phyloP scores from a whole-genome alignment of 2,329 filamentous ascomycete species.

The Tolypocladium amazonense region DNA sequence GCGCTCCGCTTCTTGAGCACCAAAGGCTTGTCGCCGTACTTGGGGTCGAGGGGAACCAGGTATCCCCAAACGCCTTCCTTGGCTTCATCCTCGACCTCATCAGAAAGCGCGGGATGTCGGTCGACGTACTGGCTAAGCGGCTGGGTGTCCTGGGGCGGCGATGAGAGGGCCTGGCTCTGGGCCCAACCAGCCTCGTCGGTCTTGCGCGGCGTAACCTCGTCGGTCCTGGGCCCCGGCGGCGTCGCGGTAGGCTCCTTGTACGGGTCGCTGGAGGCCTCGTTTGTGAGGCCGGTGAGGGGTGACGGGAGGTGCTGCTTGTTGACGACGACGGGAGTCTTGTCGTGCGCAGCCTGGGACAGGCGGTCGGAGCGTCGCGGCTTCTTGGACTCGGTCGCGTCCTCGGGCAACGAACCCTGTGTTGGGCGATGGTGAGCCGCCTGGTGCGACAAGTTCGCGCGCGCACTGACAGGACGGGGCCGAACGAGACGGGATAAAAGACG shows the following conservation, averaged over 20 bases:
- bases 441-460: constrained; percentile 3
- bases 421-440: constrained; percentile 11
- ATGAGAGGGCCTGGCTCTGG: constrained; percentile 35
- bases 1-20: constrained; percentile 65
- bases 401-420: constrained; percentile 54
- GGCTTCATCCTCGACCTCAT: constrained; percentile 76
- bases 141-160: constrained; percentile 54
- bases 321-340: constrained; percentile 49
- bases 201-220: constrained; percentile 41
- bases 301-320: constrained; percentile 66
- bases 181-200: constrained; percentile 33
- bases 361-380: constrained; percentile 74
- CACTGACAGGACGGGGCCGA: constrained; percentile 10
- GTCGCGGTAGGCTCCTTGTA: constrained; percentile 61
- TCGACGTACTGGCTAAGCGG: constrained; percentile 64
- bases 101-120: constrained; percentile 58
- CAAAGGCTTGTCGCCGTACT: constrained; percentile 52
- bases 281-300: constrained; percentile 55
- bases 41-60: constrained; percentile 67
- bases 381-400: constrained; percentile 59
- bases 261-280: constrained; percentile 47
- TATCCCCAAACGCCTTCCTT: constrained; percentile 93
- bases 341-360: constrained; percentile 42
- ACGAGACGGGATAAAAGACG: background rate
- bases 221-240: constrained; percentile 50